phyloP scores from a whole-genome alignment of 1,284 basidiomycete genomes.

The Apiotrichum brassicae region DNA sequence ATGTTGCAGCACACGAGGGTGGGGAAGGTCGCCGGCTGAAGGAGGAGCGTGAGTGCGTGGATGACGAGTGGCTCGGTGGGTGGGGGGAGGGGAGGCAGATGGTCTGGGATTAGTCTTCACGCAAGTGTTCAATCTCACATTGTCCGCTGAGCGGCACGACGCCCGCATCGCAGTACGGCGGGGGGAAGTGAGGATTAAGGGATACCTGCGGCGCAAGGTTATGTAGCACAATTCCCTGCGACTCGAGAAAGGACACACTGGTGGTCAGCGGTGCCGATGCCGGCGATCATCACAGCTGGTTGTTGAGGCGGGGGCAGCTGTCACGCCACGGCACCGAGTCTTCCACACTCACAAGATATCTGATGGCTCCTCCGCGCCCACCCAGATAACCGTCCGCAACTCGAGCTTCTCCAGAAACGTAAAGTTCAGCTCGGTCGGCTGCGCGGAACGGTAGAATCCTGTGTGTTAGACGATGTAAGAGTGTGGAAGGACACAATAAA shows the following conservation, averaged over 20 bases:
- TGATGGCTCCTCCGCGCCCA: conserved; percentile 52
- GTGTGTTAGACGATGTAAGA: too few species aligned
- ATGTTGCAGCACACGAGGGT: conserved; percentile 53
- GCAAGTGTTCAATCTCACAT: conserved; percentile 21
- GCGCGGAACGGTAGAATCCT: conserved; percentile 51
- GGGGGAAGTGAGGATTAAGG: conserved; percentile 43
- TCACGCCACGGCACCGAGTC: too few species aligned
- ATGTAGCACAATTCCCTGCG: conserved; percentile 40
- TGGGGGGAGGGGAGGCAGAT: conserved; percentile 43
- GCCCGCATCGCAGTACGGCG: conserved; percentile 44
- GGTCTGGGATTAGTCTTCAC: conserved; percentile 23
- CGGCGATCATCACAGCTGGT: too few species aligned
- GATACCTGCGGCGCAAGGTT: conserved; percentile 40
- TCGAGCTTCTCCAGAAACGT: conserved; percentile 52
- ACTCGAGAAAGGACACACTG: conserved; percentile 44
- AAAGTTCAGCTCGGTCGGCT: conserved; percentile 53
- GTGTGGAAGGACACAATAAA: too few species aligned
- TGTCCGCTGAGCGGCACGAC: conserved; percentile 40
- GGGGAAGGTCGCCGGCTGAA: conserved; percentile 50
- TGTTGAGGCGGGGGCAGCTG: too few species aligned
- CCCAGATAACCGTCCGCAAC: conserved; percentile 51
- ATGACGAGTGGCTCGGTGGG: conserved; percentile 52
- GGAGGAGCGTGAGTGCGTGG: conserved; percentile 50
- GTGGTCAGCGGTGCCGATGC: too few species aligned
- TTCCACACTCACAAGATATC: conserved; percentile 50